phyloP scores from a whole-genome alignment of 345 rosid species.

The Eucalyptus pauciflora region DNA sequence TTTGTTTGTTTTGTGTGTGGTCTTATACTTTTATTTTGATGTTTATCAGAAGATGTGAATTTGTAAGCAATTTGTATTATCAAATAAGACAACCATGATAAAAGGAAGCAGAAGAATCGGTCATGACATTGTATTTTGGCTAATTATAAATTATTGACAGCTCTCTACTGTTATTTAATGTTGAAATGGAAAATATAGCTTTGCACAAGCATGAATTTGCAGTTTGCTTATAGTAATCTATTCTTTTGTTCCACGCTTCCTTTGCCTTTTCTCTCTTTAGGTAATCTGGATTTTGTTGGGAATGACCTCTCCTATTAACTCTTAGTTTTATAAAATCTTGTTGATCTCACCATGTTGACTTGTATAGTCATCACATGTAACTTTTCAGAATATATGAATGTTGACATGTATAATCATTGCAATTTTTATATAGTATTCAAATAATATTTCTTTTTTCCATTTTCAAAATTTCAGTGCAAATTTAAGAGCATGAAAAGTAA shows the following conservation, averaged over 20 bases:
- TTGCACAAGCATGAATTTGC: not conserved
- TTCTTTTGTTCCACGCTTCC: not conserved
- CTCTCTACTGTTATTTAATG: not conserved
- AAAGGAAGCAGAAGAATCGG: not conserved
- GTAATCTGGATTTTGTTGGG: not conserved
- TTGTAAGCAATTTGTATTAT: not conserved
- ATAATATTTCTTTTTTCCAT: not conserved
- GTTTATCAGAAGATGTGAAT: not conserved
- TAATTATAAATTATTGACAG: not conserved
- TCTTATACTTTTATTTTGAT: not conserved
- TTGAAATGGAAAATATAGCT: not conserved
- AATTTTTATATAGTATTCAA: not conserved
- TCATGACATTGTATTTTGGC: not conserved
- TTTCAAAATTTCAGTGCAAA: not conserved
- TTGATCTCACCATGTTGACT: not conserved
- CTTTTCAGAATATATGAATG: not conserved
- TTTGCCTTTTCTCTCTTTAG: not conserved
- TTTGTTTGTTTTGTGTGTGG: not conserved
- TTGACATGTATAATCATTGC: not conserved
- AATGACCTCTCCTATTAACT: not conserved
- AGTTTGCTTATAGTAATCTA: not conserved
- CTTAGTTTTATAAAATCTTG: not conserved
- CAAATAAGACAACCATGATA: not conserved
- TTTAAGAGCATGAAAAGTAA: not conserved
- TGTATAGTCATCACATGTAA: not conserved